Evolutionary conservation across 2,329 filamentous ascomycete genomes (phyloP), one percentile per base, ranked within the genome.

Genomic region (Beauveria asiatica): DNA sequence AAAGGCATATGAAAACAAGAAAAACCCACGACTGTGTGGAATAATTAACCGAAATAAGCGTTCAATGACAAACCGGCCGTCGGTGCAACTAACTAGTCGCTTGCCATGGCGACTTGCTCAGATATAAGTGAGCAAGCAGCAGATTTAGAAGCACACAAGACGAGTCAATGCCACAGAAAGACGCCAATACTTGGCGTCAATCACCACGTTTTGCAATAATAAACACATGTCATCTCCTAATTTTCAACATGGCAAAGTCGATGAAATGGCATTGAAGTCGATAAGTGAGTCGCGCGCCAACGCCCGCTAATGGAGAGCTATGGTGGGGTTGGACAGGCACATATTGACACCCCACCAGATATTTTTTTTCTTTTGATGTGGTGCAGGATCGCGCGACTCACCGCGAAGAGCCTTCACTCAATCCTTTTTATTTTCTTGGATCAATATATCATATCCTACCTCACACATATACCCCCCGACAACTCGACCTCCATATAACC

Each of bases 301-400:
- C 23, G 10, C 23, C 33, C 55, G 54, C 44, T 49, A 56, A 48
- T 45, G n/a, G 13, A 51, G 46, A 59, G 57, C 57, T 59, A 52
- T 52, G 57, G 57, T 59, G 57, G 57, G 57, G 57, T 52, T 27
- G 39, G 41, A n/a, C 57, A 37, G 57, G 57, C 57, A 49, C 57
- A 59, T 52, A 59, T 59, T 59, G 57, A 13, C 57, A 52, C 57
- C 57, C 57, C 57, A 59, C 57, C 57, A 58, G 25, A 52, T 59
- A 44, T 59, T 59, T 57, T 59, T 57, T 59, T 59, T 58, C 27
- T 58, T 52, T 59, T 52, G 48, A 39, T 59, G 57, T 30, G 39
- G 16, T 59, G 48, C 41, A 23, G 48, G 7, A 59, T 59, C 48
- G 57, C 57, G 57, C 57, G 57, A 59, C 48, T 39, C 57, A 59